A percentile compares a stretch with the other conserved stretches of the same genome.
phyloP scores from a whole-genome alignment of 2,329 filamentous ascomycete species.

The Lanzia echinophila region DNA sequence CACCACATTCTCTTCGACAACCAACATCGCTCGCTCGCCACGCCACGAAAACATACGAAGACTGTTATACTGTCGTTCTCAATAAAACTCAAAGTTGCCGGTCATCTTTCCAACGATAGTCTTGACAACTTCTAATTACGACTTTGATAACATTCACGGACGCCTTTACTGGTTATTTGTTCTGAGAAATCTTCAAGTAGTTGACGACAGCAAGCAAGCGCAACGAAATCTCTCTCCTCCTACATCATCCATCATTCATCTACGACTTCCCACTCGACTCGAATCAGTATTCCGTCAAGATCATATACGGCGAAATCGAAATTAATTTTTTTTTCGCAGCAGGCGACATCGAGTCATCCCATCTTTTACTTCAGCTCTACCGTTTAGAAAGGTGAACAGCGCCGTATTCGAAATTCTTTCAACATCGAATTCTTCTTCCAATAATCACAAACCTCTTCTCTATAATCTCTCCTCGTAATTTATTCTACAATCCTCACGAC shows the following conservation, averaged over 20 bases:
- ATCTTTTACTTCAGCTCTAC: background rate
- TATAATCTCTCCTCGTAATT: background rate
- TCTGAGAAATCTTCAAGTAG: conserved; percentile 26
- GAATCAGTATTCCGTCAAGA: background rate
- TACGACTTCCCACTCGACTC: background rate
- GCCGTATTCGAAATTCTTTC: background rate
- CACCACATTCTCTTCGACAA: conserved; percentile 8
- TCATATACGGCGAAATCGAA: background rate
- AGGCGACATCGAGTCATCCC: background rate
- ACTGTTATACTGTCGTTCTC: conserved; percentile 28
- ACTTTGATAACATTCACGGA: conserved; percentile 38
- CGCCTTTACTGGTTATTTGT: conserved; percentile 53
- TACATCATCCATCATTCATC: conserved; percentile 5
- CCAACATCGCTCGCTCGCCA: conserved; percentile 18
- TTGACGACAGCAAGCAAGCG: conserved; percentile 29
- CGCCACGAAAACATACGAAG: conserved; percentile 26
- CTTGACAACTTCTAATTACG: conserved; percentile 29
- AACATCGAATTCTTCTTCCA: background rate
- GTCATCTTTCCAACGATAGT: conserved; percentile 32
- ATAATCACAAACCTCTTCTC: background rate
- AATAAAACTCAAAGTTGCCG: conserved; percentile 30
- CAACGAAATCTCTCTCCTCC: background rate
- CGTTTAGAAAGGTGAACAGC: conserved; percentile 4
- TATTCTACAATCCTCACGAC: background rate
- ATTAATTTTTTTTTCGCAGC: background rate